These are phyloP conservation scores for Fomitopsis schrenkii DNA, from an alignment of 1,284 basidiomycete species.

Conservation along the genomic window DNA sequence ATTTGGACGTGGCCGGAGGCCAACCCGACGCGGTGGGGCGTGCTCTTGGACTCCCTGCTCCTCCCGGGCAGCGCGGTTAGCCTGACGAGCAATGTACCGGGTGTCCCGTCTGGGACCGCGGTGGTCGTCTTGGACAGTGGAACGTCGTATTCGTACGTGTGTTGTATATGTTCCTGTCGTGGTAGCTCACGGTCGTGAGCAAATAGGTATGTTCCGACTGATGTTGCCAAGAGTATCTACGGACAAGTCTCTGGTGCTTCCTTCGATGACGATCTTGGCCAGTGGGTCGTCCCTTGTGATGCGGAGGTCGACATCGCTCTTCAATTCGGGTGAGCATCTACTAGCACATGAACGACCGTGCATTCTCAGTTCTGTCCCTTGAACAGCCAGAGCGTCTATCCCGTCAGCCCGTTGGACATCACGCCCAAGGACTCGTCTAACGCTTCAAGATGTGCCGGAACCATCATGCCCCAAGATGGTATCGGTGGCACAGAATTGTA, in stretches of 20 bases:
- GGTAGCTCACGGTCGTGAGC: slow-evolving; percentile 3
- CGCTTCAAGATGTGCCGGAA: slow-evolving; percentile 55
- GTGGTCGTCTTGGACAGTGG: slow-evolving; percentile 74
- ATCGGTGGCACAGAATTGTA: slow-evolving; percentile 60
- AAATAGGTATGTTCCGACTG: slow-evolving; percentile 58
- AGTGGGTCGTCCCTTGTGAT: slow-evolving; percentile 69
- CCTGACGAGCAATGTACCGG: slow-evolving; percentile 50
- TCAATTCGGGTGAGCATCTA: slow-evolving; percentile 57
- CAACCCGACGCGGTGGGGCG: slow-evolving; percentile 65
- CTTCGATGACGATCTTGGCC: slow-evolving; percentile 44
- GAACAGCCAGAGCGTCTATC: slow-evolving; percentile 58
- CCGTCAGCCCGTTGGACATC: slow-evolving; percentile 74
- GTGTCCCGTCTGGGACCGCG: slow-evolving; percentile 53
- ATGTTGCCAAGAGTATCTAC: slow-evolving; percentile 65
- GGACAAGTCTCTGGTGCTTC: slow-evolving; percentile 53
- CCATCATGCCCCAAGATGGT: slow-evolving; percentile 63
- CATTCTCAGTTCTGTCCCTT: neutral
- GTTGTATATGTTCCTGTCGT: neutral
- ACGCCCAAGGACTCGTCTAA: slow-evolving; percentile 43
- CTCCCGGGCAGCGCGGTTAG: slow-evolving; percentile 46
- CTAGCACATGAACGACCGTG: neutral
- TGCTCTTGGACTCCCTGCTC: slow-evolving; percentile 67
- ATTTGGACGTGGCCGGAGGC: slow-evolving; percentile 69
- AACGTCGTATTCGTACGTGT: slow-evolving; percentile 69
- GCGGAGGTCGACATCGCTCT: slow-evolving; percentile 71